Base-by-base conservation (phyloP, 169 alveolate genomes). In the Cryptosporidium viatorum region DNA sequence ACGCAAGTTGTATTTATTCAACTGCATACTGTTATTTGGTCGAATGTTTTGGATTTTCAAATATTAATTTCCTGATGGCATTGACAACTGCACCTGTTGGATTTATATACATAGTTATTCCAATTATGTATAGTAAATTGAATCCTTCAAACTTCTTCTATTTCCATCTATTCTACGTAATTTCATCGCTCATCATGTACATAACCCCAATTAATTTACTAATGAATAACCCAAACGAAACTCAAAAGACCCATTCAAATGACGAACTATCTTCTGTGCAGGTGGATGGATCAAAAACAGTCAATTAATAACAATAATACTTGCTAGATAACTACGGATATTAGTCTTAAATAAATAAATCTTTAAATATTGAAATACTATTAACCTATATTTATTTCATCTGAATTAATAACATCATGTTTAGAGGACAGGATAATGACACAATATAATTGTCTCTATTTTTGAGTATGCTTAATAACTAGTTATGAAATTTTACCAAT, bases 21-120 rank as follows among this genome's bases (percentile, higher is more conserved):
- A 45, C 89, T 3, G 89, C 89, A 60, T 80, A 80, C 45, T 80
- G 89, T 39, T 80, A 80, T 62, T 80, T 80, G 68, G 80, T 70
- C 14, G 75, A 80, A 80, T 80, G 89, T 18, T 80, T 80, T 62
- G 89, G 89, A 21, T 80, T 80, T 50, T 65, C 89, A 2, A 80
- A 80, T 62, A 80, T 80, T 45, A 80, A 80, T 80, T 80, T 80
- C 37, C 26, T 80, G 50, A 80, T 80, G 89, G 89, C 89, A 35
- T 43, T 80, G 43, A 80, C 75, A 45, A 80, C 89, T 26, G 89
- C 80, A 1, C 89, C 89, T 9, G 89, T 59, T 41, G 89, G 89
- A 41, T 80, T 80, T 21, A 45, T 80, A 18, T 80, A 80, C 67
- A 62, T 62, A 9, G 26, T 58, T 41, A 80, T 80, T 59, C 89